Evolutionary conservation across 371 early-diverging fungal genomes (phyloP), one percentile per base, ranked within the genome.

Genomic region (Lichtheimia ornata): DNA sequence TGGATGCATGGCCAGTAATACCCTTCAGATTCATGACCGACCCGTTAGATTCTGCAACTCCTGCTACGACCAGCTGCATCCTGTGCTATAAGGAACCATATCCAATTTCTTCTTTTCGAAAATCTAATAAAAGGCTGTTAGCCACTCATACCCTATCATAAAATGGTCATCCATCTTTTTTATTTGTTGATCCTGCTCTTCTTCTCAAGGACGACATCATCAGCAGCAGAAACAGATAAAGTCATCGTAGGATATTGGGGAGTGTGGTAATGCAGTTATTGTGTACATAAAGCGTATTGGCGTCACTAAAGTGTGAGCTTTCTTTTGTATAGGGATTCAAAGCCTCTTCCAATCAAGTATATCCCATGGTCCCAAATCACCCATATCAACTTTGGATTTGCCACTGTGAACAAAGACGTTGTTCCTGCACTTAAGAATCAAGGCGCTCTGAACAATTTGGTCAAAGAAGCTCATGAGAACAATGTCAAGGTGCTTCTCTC

Each of bases 401-500:
- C 63, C 13, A 24, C 67, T 6, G 51, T 63, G 18, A 59, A 59
- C n/a, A 56, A 63, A 25, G 53, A 59, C 20, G 52, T 51, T 1
- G 25, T 54, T 7, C 67, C 67, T 43, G 44, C 30, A 6, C 17
- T 67, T 15, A 44, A 30, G 15, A 56, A 59, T 43, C 45, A 53
- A 28, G 59, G 54, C 1, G 64, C 64, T 14, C 45, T 56, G 15
- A 44, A 18, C 9, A 71, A 71, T n/a, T 53, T 84, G 12, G 76
- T 83, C 30, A 43, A 67, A 1, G 49, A 77, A n/a, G 86, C 86
- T n/a, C 79, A 86, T 53, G 76, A 73, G 7, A 70, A 65, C 5
- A 69, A 77, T 17, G 82, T 86, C 55, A 88, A 87, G 54, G 86
- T 90, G 20, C 62, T 87, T n/a, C 66, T 88, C 17, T 89, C 91